A percentile compares a stretch with the other conserved stretches of the same genome.
Conservation (phyloP, 768 basidiomycete species). For the Boletus reticuloceps region DNA sequence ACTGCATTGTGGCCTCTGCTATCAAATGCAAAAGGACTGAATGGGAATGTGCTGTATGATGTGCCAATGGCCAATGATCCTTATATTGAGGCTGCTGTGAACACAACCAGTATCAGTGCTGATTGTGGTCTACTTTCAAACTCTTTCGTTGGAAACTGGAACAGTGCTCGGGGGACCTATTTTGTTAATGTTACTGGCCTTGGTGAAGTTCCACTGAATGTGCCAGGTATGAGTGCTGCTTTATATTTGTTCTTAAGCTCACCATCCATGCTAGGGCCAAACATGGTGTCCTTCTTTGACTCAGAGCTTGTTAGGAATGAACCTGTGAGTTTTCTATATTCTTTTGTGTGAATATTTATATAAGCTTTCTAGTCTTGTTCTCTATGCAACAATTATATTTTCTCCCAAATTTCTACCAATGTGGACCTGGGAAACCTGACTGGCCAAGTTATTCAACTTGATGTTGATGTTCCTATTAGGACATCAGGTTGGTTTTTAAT, state of each 20-base stretch:
- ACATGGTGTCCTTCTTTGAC: background rate
- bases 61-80: background rate
- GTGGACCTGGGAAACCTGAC: conserved; percentile 2
- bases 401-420: background rate
- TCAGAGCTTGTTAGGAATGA: too few relatives aligned
- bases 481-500: background rate
- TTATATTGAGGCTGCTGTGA: conserved; percentile 9
- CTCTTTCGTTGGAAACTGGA: background rate
- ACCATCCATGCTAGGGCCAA: background rate
- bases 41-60: conserved; percentile 17
- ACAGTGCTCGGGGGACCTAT: background rate
- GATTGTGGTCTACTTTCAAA: conserved; percentile 15
- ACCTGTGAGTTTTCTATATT: background rate
- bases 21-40: conserved; percentile 4
- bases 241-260: background rate
- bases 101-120: conserved; percentile 15
- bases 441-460: background rate
- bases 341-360: background rate
- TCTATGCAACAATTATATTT: background rate
- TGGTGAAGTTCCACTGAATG: background rate
- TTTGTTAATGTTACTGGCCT: conserved; percentile 3
- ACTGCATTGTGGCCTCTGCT: background rate
- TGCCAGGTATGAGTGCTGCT: background rate
- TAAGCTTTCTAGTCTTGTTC: background rate
- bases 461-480: background rate